phyloP scores from a whole-genome alignment of 2,329 filamentous ascomycete species.

The Fusarium domesticum region DNA sequence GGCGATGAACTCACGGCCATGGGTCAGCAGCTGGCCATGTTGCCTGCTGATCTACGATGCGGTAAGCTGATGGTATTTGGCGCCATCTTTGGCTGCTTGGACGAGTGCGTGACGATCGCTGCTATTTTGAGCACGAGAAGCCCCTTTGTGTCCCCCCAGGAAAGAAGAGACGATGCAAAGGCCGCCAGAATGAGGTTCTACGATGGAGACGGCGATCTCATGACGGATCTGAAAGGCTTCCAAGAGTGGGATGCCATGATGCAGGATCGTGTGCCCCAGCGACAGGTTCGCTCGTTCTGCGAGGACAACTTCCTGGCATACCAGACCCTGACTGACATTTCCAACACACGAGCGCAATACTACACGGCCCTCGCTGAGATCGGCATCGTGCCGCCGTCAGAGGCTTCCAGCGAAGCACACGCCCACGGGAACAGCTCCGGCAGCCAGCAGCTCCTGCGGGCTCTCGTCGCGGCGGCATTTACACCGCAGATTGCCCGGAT shows the following conservation, averaged over 20 bases:
- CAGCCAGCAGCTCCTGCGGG: conserved; percentile 57
- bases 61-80: conserved; percentile 96
- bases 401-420: conserved; percentile 32
- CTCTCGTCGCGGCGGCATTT: conserved; percentile 70
- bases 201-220: conserved; percentile 75
- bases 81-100: conserved; percentile 87
- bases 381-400: conserved; percentile 61
- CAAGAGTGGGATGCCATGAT: conserved; percentile 74
- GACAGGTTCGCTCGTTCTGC: conserved; percentile 73
- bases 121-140: conserved; percentile 86
- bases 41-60: conserved; percentile 88
- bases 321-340: conserved; percentile 82
- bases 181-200: conserved; percentile 73
- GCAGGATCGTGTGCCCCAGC: conserved; percentile 54
- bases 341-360: conserved; percentile 82
- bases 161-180: conserved; percentile 79
- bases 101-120: conserved; percentile 83
- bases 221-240: conserved; percentile 83
- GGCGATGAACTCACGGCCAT: conserved; percentile 85
- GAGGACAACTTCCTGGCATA: conserved; percentile 79
- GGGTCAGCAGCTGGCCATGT: conserved; percentile 88
- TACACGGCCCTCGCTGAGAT: conserved; percentile 81
- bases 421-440: conserved; percentile 19
- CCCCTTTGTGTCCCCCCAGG: conserved; percentile 80
- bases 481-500: conserved; percentile 88